Evolutionary conservation across 768 basidiomycete genomes (phyloP), one percentile per base, ranked within the genome.

Genomic region (Suillus americanus): DNA sequence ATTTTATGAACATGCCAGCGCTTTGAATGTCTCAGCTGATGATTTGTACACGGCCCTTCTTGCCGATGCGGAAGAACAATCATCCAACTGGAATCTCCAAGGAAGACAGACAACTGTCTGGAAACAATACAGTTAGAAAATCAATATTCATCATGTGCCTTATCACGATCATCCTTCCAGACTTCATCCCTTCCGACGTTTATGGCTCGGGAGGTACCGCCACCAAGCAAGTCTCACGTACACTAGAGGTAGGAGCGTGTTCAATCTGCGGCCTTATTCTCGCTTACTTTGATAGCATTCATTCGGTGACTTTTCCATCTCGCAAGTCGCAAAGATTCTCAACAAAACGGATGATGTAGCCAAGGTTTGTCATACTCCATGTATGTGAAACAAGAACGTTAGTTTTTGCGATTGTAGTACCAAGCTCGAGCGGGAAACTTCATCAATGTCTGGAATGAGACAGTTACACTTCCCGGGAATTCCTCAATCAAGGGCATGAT

Each of bases 251-350:
- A 67, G 30, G 66, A 37, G 40, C 40, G 9, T 25, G 18, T 18
- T 16, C 10, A 30, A 63, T n/a, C 16, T 28, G 20, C 12, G 23
- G 33, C 28, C 25, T 50, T 18, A 50, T 41, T 25, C 38, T 54
- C 28, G 16, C 56, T 65, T 62, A 59, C 20, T 35, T 51, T 8
- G 5, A 40, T 57, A 89, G 88, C 81, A 89, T 67, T 80, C 87
- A 2, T 89, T 89, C 71, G 82, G 81, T 62, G 88, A 89, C 67
- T 89, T 89, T 67, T 75, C 84, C 1, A 85, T 89, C 57, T 85
- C 86, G 1, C 88, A 89, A 77, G 88, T 88, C 2, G 83, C 87
- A 0, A 86, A 83, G 66, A 64, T 80, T 5, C 75, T 89, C 3
- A 84, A 83, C 23, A 84, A 82, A 61, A 75, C 75, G 0, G 75